These are phyloP conservation scores for Myxozyma melibiosi DNA, from an alignment of 805 yeast genomes.

Conservation along the genomic window DNA sequence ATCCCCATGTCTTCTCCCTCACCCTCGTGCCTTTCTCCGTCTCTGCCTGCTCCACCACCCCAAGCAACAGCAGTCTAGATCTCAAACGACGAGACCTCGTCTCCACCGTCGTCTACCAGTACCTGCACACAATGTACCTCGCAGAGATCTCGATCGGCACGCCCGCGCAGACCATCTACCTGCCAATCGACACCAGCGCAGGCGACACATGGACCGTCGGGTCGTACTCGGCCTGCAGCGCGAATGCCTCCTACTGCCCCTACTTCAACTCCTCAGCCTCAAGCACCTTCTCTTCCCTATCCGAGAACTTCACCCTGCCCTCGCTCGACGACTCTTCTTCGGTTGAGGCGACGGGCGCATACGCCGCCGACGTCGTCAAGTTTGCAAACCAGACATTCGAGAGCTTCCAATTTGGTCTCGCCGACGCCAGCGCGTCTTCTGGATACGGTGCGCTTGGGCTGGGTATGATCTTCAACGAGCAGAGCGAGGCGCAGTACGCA, in stretches of 20 bases:
- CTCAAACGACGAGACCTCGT: background rate
- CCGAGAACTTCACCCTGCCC: conserved; percentile 39
- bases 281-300: conserved; percentile 33
- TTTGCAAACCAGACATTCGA: conserved; percentile 53
- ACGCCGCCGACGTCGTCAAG: conserved; percentile 64
- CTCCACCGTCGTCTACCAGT: background rate
- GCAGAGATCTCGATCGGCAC: conserved; percentile 54
- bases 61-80: too few relatives aligned
- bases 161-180: conserved; percentile 52
- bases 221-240: conserved; percentile 29
- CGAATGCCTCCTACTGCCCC: conserved; percentile 39
- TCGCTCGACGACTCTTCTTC: conserved; percentile 52
- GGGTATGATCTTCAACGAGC: conserved; percentile 44
- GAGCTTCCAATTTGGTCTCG: conserved; percentile 69
- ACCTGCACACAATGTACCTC: conserved; percentile 33
- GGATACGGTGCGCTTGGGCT: conserved; percentile 54
- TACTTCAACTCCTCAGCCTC: conserved; percentile 39
- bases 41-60: too few relatives aligned
- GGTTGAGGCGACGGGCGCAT: conserved; percentile 55
- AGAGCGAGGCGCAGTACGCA: conserved; percentile 33
- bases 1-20: too few relatives aligned
- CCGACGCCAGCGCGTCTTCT: conserved; percentile 67
- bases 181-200: conserved; percentile 73
- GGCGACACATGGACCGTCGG: conserved; percentile 66
- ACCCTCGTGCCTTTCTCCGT: too few relatives aligned